Evolutionary conservation across 495 filamentous ascomycete species (phyloP).

Genomic region (Amphirosellinia nigrospora): DNA sequence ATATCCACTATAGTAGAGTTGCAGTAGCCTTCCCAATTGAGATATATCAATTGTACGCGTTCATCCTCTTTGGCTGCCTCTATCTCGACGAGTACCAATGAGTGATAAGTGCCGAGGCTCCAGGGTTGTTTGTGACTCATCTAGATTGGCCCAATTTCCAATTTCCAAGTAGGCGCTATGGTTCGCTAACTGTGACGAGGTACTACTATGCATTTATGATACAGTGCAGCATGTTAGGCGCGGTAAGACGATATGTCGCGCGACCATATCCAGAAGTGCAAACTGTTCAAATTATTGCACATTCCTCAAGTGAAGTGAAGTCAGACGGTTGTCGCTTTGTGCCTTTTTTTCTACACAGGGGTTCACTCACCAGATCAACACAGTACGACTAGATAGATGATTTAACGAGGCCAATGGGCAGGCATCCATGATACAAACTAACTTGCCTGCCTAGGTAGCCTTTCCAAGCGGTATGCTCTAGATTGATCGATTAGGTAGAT

Average conservation of each 20-base stretch:
- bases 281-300: background rate
- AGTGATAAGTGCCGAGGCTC: background rate
- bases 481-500: background rate
- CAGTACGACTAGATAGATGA: background rate
- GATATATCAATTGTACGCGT: background rate
- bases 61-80: background rate
- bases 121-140: conserved; percentile 21
- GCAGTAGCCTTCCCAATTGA: conserved; percentile 17
- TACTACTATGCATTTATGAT: conserved; percentile 16
- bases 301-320: conserved; percentile 11
- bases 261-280: background rate
- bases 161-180: background rate
- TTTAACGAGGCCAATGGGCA: background rate
- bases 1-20: background rate
- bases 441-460: background rate
- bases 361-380: conserved; percentile 5
- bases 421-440: background rate
- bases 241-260: conserved; percentile 5
- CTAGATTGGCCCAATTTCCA: conserved; percentile 14
- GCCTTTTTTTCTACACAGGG: background rate
- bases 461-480: background rate
- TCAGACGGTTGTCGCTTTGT: conserved; percentile 4
- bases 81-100: conserved; percentile 5
- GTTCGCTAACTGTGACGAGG: conserved; percentile 19
- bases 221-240: conserved; percentile 12